Conservation (phyloP, 495 filamentous ascomycete genomes). For the Aspergillus ostianus region DNA sequence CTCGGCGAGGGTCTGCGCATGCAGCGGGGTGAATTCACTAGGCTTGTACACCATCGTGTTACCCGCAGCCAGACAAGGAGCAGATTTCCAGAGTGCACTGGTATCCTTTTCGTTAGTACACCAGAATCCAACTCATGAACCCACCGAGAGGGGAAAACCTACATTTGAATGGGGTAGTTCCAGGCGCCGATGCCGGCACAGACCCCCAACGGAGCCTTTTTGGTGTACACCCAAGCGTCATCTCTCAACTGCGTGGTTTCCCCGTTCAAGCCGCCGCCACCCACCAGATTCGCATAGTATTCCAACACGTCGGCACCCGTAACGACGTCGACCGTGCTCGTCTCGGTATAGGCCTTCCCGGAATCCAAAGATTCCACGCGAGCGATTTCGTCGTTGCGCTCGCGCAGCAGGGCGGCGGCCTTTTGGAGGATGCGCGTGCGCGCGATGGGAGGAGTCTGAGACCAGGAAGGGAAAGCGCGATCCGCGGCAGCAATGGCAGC, state of each 20-base stretch:
- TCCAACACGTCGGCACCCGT: conserved; percentile 76
- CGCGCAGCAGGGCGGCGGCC: conserved; percentile 63
- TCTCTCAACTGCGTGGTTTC: conserved; percentile 65
- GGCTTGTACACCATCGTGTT: conserved; percentile 89
- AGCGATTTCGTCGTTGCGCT: conserved; percentile 69
- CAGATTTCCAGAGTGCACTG: conserved; percentile 79
- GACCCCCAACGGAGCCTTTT: conserved; percentile 71
- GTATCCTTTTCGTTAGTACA: not conserved
- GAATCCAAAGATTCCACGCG: conserved; percentile 69
- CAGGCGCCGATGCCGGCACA: conserved; percentile 79
- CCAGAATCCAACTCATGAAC: not conserved
- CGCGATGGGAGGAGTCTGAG: conserved; percentile 58
- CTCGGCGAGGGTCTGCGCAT: conserved; percentile 65
- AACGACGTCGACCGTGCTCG: conserved; percentile 69
- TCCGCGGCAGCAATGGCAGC: conserved; percentile 61
- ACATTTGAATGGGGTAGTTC: conserved; percentile 87
- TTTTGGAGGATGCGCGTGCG: conserved; percentile 70
- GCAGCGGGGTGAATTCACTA: conserved; percentile 75
- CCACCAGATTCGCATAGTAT: conserved; percentile 72
- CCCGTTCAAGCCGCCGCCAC: conserved; percentile 66
- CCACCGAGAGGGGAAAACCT: conserved; percentile 12
- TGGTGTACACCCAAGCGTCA: conserved; percentile 72
- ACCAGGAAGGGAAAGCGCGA: conserved; percentile 65
- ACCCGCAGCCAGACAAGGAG: conserved; percentile 76
- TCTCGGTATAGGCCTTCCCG: conserved; percentile 73